Percentiles rank a stretch among this genome's conserved stretches.
These are phyloP conservation scores for Stephanodiscus minutulus DNA, from an alignment of 108 stramenopile species.

Conservation along the genomic window DNA sequence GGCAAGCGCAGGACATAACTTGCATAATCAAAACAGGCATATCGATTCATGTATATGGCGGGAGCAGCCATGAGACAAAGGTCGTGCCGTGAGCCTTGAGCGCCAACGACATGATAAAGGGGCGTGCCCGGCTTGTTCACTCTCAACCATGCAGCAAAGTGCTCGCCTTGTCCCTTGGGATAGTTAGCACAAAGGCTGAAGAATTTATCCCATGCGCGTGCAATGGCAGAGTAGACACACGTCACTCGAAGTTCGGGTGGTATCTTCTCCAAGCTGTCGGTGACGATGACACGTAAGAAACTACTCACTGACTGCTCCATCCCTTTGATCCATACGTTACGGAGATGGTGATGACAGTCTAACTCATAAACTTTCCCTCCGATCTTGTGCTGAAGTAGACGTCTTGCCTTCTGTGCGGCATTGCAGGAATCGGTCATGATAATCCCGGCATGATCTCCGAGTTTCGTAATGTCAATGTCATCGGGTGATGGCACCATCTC, in stretches of 20 bases:
- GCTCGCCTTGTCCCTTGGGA: slow-evolving; percentile 18
- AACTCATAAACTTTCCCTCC: slow-evolving; percentile 7
- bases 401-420: slow-evolving; percentile 12
- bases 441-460: neutral
- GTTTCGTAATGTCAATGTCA: slow-evolving; percentile 2
- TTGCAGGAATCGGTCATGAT: slow-evolving; percentile 17
- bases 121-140: neutral
- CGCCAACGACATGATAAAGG: slow-evolving; percentile 8
- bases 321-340: slow-evolving; percentile 10
- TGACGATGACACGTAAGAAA: neutral
- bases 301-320: slow-evolving; percentile 2
- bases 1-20: slow-evolving; percentile 3
- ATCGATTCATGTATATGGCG: slow-evolving; percentile 7
- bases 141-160: slow-evolving; percentile 3
- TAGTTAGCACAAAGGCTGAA: slow-evolving; percentile 19
- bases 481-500: neutral
- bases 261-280: slow-evolving; percentile 7
- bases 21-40: neutral
- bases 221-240: neutral
- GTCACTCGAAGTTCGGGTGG: neutral
- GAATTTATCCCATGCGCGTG: neutral
- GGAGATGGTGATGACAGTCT: slow-evolving; percentile 9
- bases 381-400: slow-evolving; percentile 6
- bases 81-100: neutral
- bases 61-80: neutral